These are phyloP conservation scores for Solanum megistacrolobum DNA, from an alignment of 257 asterid species.

Conservation along the genomic window DNA sequence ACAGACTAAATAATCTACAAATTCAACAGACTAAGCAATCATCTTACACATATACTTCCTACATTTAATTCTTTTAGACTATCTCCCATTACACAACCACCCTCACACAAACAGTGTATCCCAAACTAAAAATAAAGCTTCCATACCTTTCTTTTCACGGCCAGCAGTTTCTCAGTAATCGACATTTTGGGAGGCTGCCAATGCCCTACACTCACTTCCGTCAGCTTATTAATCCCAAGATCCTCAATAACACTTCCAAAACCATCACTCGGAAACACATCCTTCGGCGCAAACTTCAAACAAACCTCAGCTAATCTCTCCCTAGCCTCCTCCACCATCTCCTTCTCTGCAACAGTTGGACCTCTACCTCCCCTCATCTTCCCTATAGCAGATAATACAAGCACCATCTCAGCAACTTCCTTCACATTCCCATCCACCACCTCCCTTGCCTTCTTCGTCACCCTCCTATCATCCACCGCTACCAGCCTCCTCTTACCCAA, in stretches of 20 bases:
- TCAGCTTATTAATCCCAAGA: slow-evolving; percentile 68
- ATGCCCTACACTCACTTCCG: slow-evolving; percentile 66
- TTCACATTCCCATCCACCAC: slow-evolving; percentile 27
- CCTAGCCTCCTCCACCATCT: slow-evolving; percentile 67
- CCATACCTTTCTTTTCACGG: slow-evolving; percentile 66
- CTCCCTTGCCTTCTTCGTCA: slow-evolving; percentile 19
- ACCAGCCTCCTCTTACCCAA: slow-evolving; percentile 52
- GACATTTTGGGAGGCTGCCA: slow-evolving; percentile 62
- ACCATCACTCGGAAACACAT: slow-evolving; percentile 77
- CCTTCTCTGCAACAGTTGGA: slow-evolving; percentile 70
- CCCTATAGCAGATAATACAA: slow-evolving; percentile 87
- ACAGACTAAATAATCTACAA: background rate
- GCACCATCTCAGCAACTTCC: slow-evolving; percentile 83
- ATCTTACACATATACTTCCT: background rate
- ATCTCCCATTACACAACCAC: background rate
- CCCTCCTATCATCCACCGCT: slow-evolving; percentile 22
- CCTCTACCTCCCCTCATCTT: slow-evolving; percentile 85
- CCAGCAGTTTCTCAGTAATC: slow-evolving; percentile 63
- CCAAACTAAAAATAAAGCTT: background rate
- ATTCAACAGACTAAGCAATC: background rate
- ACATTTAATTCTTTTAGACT: background rate
- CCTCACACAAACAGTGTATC: background rate
- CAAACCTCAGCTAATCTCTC: slow-evolving; percentile 56
- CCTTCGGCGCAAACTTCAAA: slow-evolving; percentile 76
- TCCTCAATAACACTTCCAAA: slow-evolving; percentile 79